phyloP scores from a whole-genome alignment of 1,284 basidiomycete species.

The Meripilus lineatus region DNA sequence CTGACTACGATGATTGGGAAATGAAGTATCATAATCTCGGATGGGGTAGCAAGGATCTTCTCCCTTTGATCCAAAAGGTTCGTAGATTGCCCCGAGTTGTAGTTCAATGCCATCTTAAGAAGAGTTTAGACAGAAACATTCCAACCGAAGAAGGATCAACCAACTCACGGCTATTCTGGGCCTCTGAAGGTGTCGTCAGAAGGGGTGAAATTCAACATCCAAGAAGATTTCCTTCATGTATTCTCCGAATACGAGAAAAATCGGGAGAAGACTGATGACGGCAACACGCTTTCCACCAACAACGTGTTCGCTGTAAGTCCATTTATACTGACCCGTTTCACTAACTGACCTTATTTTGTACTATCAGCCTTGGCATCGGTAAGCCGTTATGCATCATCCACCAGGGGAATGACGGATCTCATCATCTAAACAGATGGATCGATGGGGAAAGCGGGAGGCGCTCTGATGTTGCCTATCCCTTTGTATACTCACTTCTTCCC shows the following conservation, averaged over 20 bases:
- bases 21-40: slow-evolving; percentile 38
- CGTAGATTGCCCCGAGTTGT: background rate
- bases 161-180: slow-evolving; percentile 11
- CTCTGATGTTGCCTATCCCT: slow-evolving; percentile 53
- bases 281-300: slow-evolving; percentile 5
- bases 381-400: too few relatives aligned
- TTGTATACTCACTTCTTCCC: too few relatives aligned
- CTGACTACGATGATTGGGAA: slow-evolving; percentile 53
- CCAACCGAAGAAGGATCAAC: slow-evolving; percentile 6
- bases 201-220: slow-evolving; percentile 28
- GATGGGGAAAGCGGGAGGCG: slow-evolving; percentile 46
- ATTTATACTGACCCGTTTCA: too few relatives aligned
- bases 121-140: slow-evolving; percentile 9
- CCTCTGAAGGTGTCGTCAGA: slow-evolving; percentile 12
- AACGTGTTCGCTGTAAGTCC: slow-evolving; percentile 10
- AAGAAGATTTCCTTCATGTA: slow-evolving; percentile 37
- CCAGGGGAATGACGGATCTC: too few relatives aligned
- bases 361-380: slow-evolving; percentile 7
- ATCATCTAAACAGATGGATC: slow-evolving; percentile 37
- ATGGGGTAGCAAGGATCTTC: slow-evolving; percentile 32
- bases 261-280: slow-evolving; percentile 6
- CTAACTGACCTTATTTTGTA: too few relatives aligned
- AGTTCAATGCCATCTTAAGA: background rate
- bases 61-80: too few relatives aligned
- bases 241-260: slow-evolving; percentile 33